Conservation (phyloP, 2,329 filamentous ascomycete species). For the Pseudogymnoascus sp. region DNA sequence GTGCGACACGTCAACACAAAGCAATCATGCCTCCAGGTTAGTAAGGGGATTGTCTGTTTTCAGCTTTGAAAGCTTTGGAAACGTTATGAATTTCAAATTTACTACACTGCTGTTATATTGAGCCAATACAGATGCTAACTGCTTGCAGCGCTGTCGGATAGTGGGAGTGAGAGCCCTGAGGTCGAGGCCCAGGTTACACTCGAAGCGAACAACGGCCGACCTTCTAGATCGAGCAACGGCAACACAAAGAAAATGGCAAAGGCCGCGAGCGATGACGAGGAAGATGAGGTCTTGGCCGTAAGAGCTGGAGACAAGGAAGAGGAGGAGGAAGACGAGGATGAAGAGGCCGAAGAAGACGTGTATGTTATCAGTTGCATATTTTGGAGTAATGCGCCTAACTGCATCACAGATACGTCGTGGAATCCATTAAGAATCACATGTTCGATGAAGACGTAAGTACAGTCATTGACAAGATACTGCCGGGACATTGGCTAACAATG, state of each 20-base stretch:
- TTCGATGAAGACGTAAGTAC: slow-evolving; percentile 39
- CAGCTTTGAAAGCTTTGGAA: neutral
- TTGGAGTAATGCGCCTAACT: neutral
- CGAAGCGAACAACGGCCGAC: neutral
- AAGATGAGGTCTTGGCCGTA: slow-evolving; percentile 17
- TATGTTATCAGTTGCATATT: slow-evolving; percentile 8
- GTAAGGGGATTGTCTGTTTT: neutral
- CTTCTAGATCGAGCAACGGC: neutral
- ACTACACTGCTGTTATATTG: neutral
- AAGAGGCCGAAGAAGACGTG: slow-evolving; percentile 42
- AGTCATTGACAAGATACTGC: neutral
- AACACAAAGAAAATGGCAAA: neutral
- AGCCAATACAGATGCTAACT: neutral
- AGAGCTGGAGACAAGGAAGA: slow-evolving; percentile 20
- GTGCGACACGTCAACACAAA: neutral
- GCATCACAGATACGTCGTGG: slow-evolving; percentile 38
- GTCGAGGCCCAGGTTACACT: neutral
- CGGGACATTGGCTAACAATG: neutral
- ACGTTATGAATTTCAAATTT: neutral
- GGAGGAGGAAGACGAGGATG: slow-evolving; percentile 30
- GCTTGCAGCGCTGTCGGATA: neutral
- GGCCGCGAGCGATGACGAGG: slow-evolving; percentile 17
- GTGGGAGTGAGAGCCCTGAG: neutral
- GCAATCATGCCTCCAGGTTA: neutral
- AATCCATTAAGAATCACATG: slow-evolving; percentile 61